These are phyloP conservation scores for Prillingera fragicola DNA, from an alignment of 1,284 basidiomycete species.

Conservation along the genomic window DNA sequence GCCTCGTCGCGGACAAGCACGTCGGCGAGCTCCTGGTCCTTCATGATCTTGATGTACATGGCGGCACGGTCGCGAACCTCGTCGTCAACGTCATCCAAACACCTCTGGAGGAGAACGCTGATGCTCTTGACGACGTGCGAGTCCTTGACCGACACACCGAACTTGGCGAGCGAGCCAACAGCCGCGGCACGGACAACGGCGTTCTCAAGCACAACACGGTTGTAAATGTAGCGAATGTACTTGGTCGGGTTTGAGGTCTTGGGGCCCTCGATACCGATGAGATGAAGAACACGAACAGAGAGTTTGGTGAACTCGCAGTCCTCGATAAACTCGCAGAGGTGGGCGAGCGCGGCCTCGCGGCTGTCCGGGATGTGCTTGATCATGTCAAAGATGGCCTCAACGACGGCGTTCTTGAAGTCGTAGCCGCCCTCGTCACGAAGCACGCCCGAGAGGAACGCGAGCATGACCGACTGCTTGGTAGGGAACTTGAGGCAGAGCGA, in stretches of 20 bases:
- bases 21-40: conserved; percentile 72
- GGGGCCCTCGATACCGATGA: conserved; percentile 93
- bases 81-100: conserved; percentile 97
- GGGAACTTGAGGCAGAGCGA: conserved; percentile 99
- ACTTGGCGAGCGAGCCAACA: conserved; percentile 90
- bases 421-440: conserved; percentile 97
- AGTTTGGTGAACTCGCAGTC: conserved; percentile 99
- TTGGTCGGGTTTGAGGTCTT: conserved; percentile 92
- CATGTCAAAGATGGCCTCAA: conserved; percentile 99
- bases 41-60: conserved; percentile 80
- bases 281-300: conserved; percentile 90
- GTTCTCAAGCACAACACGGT: conserved; percentile 97
- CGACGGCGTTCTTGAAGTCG: conserved; percentile 98
- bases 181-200: conserved; percentile 96
- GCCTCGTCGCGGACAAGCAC: conserved; percentile 91
- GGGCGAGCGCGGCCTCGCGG: conserved; percentile 90
- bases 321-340: conserved; percentile 99
- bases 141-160: conserved; percentile 84
- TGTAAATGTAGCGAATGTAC: conserved; percentile 99
- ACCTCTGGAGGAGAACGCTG: conserved; percentile 78
- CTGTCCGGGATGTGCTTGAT: conserved; percentile 94
- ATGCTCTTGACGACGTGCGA: conserved; percentile 75
- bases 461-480: conserved; percentile 89
- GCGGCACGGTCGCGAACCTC: conserved; percentile 98
- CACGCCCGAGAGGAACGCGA: conserved; percentile 88